A percentile compares a stretch with the other conserved stretches of the same genome.
Conservation (phyloP, 2,329 filamentous ascomycete genomes). For the Colletotrichum aenigma region DNA sequence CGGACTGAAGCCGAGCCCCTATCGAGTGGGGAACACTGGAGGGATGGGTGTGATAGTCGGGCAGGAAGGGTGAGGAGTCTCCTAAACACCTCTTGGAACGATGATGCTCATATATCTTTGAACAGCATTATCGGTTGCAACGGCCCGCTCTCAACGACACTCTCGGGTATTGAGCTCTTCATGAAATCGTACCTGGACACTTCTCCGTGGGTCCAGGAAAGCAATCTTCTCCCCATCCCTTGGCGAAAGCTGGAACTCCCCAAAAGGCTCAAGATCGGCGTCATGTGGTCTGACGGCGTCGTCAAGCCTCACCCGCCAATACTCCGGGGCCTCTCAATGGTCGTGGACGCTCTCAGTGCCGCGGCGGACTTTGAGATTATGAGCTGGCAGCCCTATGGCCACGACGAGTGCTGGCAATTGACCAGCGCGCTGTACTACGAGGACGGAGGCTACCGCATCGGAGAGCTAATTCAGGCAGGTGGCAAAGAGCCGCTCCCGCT, state of each 20-base stretch:
- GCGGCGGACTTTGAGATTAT: not conserved
- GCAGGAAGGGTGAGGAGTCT: not conserved
- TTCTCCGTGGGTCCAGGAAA: not conserved
- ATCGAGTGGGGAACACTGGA: not conserved
- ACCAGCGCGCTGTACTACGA: not conserved
- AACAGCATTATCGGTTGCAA: not conserved
- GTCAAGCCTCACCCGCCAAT: not conserved
- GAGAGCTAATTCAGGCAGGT: not conserved
- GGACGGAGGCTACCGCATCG: not conserved
- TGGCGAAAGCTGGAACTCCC: not conserved
- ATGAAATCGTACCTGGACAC: not conserved
- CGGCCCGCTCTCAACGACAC: not conserved
- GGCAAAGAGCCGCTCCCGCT: not conserved
- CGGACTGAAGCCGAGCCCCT: not conserved
- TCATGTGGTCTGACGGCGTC: not conserved
- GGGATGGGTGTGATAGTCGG: not conserved
- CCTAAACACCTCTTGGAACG: not conserved
- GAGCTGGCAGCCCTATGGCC: not conserved
- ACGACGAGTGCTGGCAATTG: not conserved
- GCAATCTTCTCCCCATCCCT: not conserved
- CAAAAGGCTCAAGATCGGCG: not conserved
- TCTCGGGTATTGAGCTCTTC: not conserved
- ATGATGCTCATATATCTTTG: too few species aligned
- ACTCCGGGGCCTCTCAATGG: not conserved
- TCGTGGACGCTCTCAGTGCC: not conserved